phyloP scores from a whole-genome alignment of 106 monocot genomes.

The Apostasia shenzhenica region DNA sequence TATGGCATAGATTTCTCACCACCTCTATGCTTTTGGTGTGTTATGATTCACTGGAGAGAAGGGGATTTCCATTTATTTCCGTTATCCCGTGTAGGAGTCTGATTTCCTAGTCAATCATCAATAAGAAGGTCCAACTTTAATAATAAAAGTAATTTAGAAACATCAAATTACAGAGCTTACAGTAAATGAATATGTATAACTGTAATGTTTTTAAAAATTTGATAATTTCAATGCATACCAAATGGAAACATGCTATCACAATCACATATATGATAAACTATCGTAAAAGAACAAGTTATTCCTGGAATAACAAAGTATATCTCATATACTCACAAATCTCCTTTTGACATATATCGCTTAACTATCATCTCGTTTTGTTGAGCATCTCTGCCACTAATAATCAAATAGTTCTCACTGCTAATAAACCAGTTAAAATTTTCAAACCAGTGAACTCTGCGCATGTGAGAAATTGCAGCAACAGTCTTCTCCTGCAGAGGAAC shows the following conservation, averaged over 20 bases:
- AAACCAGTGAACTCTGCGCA: constrained; percentile 99
- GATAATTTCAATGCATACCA: neutral
- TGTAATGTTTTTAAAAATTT: neutral
- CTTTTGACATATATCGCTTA: constrained; percentile 98
- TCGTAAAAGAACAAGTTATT: neutral
- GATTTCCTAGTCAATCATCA: no score
- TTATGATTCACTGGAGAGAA: no score
- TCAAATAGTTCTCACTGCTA: constrained; percentile 93
- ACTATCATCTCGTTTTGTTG: constrained; percentile 99
- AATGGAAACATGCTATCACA: neutral
- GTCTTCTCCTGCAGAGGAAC: constrained; percentile 80
- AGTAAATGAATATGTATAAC: neutral
- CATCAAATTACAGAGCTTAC: neutral
- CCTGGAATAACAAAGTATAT: neutral
- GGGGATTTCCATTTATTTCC: no score
- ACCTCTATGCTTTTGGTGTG: no score
- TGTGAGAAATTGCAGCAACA: constrained; percentile 92
- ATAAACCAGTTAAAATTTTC: constrained; percentile 99
- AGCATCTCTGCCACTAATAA: constrained; percentile 99
- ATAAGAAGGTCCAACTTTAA: no score
- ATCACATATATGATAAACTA: no score
- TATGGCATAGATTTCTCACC: no score
- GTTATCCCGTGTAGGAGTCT: no score
- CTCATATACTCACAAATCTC: constrained; percentile 75
- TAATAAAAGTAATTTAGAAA: neutral